Percentiles rank a stretch among this genome's conserved stretches.
Conservation (phyloP, 768 basidiomycete genomes). For the Dentipellis sp. region DNA sequence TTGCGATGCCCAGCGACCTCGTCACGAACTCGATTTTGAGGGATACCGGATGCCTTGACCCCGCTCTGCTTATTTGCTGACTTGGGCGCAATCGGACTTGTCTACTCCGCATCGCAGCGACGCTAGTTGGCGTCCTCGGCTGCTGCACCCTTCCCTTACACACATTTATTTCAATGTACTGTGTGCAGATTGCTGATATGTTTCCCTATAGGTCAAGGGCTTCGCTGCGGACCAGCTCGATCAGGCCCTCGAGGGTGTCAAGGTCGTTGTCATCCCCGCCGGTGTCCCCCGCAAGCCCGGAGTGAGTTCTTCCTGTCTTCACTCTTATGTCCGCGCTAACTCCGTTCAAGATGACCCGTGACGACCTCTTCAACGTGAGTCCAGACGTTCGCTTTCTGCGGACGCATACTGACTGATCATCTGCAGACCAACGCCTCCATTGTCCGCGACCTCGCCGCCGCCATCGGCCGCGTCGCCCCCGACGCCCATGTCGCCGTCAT, state of each 20-base stretch:
- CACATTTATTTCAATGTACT: not conserved
- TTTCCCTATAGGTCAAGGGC: slow-evolving; percentile 50
- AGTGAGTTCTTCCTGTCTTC: slow-evolving; percentile 39
- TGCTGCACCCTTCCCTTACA: too few species aligned
- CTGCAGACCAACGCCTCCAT: slow-evolving; percentile 91
- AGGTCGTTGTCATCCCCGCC: slow-evolving; percentile 96
- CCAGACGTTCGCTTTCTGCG: not conserved
- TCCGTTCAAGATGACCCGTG: slow-evolving; percentile 79
- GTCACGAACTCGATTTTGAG: too few species aligned
- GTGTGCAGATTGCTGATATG: not conserved
- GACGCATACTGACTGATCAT: not conserved
- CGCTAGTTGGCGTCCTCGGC: too few species aligned
- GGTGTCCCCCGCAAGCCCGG: slow-evolving; percentile 98
- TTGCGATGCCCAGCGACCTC: too few species aligned
- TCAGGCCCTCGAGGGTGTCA: slow-evolving; percentile 77
- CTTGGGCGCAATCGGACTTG: too few species aligned
- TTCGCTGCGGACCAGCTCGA: slow-evolving; percentile 84
- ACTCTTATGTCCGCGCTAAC: slow-evolving; percentile 18
- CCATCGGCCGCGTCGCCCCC: slow-evolving; percentile 79
- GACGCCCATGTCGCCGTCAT: slow-evolving; percentile 94
- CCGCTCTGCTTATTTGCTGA: too few species aligned
- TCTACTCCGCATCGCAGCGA: too few species aligned
- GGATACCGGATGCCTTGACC: too few species aligned
- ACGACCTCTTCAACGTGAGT: slow-evolving; percentile 90
- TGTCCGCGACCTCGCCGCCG: slow-evolving; percentile 89